Conservation (phyloP, 371 early-diverging fungal species). For the Mucor indicus region DNA sequence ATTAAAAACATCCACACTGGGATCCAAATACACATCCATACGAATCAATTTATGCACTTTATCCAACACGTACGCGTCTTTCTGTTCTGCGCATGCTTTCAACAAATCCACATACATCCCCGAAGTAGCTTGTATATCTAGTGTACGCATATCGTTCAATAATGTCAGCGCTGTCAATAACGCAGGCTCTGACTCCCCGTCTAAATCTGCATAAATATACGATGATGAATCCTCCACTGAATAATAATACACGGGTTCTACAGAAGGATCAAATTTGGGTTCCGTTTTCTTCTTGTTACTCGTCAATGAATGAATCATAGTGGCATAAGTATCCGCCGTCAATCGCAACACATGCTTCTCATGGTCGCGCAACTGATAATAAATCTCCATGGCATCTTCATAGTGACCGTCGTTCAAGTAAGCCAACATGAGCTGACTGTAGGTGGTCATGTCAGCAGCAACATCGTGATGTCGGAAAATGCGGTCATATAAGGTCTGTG, state of each 20-base stretch:
- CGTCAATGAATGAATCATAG: conserved; percentile 10
- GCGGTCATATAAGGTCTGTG: conserved; percentile 36
- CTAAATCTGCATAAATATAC: conserved; percentile 8
- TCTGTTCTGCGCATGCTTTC: conserved; percentile 27
- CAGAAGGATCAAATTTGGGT: neutral
- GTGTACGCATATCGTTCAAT: conserved; percentile 46
- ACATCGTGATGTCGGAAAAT: conserved; percentile 25
- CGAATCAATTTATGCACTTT: conserved; percentile 39
- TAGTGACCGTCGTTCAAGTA: conserved; percentile 35
- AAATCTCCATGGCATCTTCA: conserved; percentile 45
- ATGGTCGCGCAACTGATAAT: conserved; percentile 36
- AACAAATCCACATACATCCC: conserved; percentile 36
- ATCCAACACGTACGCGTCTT: conserved; percentile 30
- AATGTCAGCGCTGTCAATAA: conserved; percentile 30
- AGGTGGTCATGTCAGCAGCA: conserved; percentile 29
- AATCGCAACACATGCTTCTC: conserved; percentile 7
- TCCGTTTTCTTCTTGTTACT: conserved; percentile 1
- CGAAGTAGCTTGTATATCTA: conserved; percentile 33
- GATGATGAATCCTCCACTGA: conserved; percentile 22
- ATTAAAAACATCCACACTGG: conserved; percentile 31
- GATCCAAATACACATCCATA: conserved; percentile 45
- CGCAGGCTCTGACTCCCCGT: conserved; percentile 24
- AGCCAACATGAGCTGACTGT: conserved; percentile 35
- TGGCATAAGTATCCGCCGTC: conserved; percentile 5
- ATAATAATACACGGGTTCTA: conserved; percentile 21